Evolutionary conservation across 1,139 yeast genomes (phyloP), one percentile per base, ranked within the genome.

Genomic region (Kodamaea anthophila): DNA sequence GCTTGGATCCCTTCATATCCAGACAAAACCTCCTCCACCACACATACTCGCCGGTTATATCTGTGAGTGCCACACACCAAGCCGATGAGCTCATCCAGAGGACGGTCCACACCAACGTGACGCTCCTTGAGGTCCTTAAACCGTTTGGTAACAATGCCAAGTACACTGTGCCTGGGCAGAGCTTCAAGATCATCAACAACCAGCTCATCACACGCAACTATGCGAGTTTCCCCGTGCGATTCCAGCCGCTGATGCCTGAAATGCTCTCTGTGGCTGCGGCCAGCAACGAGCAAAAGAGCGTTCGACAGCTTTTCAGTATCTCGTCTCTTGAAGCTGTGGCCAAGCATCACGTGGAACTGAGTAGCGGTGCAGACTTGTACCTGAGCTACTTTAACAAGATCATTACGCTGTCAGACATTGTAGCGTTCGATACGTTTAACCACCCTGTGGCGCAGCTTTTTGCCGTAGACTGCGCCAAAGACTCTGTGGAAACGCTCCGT

Each of bases 371-470:
- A 6, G 60, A 58, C 28, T 43, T 81, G n/a, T 84, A 79, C 45
- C 56, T 73, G 37, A 70, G 71, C 28, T 67, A 78, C 41, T 68
- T 83, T 40, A 67, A 79, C 26, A 70, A 77, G 39, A 51, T 84
- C 15, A 62, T 83, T 14, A 67, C 88, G 0, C 67, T 82, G 9
- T 69, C 74, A 21, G 69, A 70, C 14, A 61, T 84, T 5, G 77
- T 86, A 3, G 81, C 94, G 1, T 87, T 85, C 51, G 97, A 91
- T 51, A 79, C 91, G 3, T 81, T 88, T 50, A 81, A 85, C 43
- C 97, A 91, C 50, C 97, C 98, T 0, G 73, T 87, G 1, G 71
- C 87, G 2, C 85, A 88, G 31, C 55, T 88, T 11, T 67, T 87
- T 31, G 80, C 82, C 4, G 64, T 88, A 3, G 68, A 81, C 34